Evolutionary conservation across 495 filamentous ascomycete genomes (phyloP).

Genomic region (Talaromyces thailandensis): DNA sequence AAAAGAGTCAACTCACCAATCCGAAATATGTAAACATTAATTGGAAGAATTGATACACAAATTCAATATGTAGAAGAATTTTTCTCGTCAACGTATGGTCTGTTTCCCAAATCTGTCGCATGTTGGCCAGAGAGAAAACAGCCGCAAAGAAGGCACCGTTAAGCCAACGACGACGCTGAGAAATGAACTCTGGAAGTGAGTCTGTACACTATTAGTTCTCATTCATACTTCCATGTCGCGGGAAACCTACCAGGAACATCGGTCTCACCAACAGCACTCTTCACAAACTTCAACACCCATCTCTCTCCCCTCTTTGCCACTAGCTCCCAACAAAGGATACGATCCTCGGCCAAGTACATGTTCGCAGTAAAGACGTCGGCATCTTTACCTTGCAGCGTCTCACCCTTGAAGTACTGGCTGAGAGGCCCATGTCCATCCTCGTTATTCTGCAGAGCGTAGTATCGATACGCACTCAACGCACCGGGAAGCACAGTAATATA

Average conservation of each 20-base stretch:
- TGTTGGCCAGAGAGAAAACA: conserved; percentile 94
- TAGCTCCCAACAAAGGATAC: conserved; percentile 98
- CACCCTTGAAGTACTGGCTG: conserved; percentile 99
- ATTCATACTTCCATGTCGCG: background rate
- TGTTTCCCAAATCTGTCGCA: conserved; percentile 84
- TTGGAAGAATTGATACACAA: conserved; percentile 86
- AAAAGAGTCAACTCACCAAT: conserved; percentile 39
- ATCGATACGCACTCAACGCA: conserved; percentile 90
- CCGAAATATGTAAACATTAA: conserved; percentile 97
- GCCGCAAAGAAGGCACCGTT: conserved; percentile 99
- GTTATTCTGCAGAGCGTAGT: conserved; percentile 95
- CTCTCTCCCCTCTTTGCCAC: conserved; percentile 90
- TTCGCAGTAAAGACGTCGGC: conserved; percentile 99
- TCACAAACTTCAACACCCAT: conserved; percentile 98
- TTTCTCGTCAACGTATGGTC: conserved; percentile 88
- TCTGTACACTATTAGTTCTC: conserved; percentile 15
- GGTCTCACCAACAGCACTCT: conserved; percentile 89
- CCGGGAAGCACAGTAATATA: conserved; percentile 97
- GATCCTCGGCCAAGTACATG: conserved; percentile 98
- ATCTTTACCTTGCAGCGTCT: conserved; percentile 92
- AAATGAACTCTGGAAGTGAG: conserved; percentile 77
- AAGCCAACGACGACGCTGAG: conserved; percentile 89
- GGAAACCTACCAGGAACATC: conserved; percentile 76
- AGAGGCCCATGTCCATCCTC: conserved; percentile 89
- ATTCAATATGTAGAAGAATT: conserved; percentile 88